A percentile compares a stretch with the other conserved stretches of the same genome.
phyloP scores from a whole-genome alignment of 768 basidiomycete species.

The Dioszegia hungarica region DNA sequence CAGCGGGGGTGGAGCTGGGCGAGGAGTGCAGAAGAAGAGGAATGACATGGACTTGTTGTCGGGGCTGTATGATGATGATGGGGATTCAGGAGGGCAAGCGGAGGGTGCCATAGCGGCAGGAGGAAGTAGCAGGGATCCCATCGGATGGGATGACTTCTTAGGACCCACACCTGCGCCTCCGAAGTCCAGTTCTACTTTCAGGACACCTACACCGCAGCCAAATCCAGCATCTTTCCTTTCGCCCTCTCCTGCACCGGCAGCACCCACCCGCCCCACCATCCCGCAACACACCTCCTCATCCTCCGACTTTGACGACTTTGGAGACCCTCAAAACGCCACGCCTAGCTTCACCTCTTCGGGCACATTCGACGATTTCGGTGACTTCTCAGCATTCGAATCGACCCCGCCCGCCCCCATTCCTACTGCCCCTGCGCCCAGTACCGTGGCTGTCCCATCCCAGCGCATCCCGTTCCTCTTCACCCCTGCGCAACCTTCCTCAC shows the following conservation, averaged over 20 bases:
- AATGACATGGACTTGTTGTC: slow-evolving; percentile 36
- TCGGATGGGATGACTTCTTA: slow-evolving; percentile 20
- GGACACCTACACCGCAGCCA: slow-evolving; percentile 20
- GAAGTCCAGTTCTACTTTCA: slow-evolving; percentile 10
- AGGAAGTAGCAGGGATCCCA: background rate
- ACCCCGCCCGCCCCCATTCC: background rate
- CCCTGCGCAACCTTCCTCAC: background rate
- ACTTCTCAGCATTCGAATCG: slow-evolving; percentile 40
- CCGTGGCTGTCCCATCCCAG: background rate
- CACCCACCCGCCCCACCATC: background rate
- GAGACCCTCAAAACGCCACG: slow-evolving; percentile 28
- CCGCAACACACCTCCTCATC: slow-evolving; percentile 6
- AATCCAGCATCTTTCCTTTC: no score
- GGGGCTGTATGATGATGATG: slow-evolving; percentile 28
- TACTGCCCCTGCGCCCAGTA: background rate
- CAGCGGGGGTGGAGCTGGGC: background rate
- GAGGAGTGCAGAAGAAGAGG: background rate
- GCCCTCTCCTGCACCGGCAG: background rate
- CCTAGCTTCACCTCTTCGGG: background rate
- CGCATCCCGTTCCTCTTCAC: slow-evolving; percentile 1
- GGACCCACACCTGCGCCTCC: slow-evolving; percentile 7
- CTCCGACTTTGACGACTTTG: slow-evolving; percentile 48
- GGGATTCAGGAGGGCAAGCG: background rate
- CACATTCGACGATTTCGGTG: slow-evolving; percentile 49
- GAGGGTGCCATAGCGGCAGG: background rate